phyloP scores from a whole-genome alignment of 2,329 filamentous ascomycete genomes.

The Exophiala mesophila region DNA sequence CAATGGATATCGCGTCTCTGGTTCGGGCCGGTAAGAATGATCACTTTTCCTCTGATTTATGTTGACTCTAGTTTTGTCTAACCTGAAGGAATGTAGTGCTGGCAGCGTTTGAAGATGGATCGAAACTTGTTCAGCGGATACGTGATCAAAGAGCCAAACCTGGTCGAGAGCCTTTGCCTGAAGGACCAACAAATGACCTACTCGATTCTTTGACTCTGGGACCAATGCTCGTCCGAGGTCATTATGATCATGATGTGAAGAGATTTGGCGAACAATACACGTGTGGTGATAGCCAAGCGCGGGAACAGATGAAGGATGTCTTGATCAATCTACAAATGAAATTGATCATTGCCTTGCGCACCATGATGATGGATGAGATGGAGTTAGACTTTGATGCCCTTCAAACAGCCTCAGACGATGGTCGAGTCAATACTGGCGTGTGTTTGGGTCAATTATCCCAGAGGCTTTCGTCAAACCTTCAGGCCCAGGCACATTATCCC shows the following conservation, averaged over 20 bases:
- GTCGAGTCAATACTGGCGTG: slow-evolving; percentile 33
- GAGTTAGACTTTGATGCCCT: slow-evolving; percentile 31
- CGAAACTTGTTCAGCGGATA: slow-evolving; percentile 30
- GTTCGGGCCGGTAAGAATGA: slow-evolving; percentile 19
- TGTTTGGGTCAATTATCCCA: slow-evolving; percentile 35
- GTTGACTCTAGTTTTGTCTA: slow-evolving; percentile 1
- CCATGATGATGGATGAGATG: slow-evolving; percentile 30
- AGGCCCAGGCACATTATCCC: slow-evolving; percentile 17
- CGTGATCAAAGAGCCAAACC: slow-evolving; percentile 14
- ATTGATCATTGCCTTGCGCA: slow-evolving; percentile 33
- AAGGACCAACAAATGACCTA: slow-evolving; percentile 27
- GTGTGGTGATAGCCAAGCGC: slow-evolving; percentile 34
- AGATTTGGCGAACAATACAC: slow-evolving; percentile 34
- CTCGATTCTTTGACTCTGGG: slow-evolving; percentile 35
- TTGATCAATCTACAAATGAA: slow-evolving; percentile 35
- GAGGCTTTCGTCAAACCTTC: slow-evolving; percentile 25
- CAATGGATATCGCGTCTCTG: slow-evolving; percentile 21
- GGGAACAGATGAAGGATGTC: slow-evolving; percentile 38
- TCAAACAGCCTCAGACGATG: slow-evolving; percentile 34
- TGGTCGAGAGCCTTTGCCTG: slow-evolving; percentile 8
- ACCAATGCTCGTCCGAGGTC: slow-evolving; percentile 32
- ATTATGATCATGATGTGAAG: slow-evolving; percentile 33
- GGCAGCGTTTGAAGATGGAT: slow-evolving; percentile 32
- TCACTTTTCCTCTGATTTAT: neutral
- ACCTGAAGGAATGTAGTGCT: slow-evolving; percentile 25